A percentile compares a stretch with the other conserved stretches of the same genome.
Conservation (phyloP, 306 rosid species). For the Prunus padus region DNA sequence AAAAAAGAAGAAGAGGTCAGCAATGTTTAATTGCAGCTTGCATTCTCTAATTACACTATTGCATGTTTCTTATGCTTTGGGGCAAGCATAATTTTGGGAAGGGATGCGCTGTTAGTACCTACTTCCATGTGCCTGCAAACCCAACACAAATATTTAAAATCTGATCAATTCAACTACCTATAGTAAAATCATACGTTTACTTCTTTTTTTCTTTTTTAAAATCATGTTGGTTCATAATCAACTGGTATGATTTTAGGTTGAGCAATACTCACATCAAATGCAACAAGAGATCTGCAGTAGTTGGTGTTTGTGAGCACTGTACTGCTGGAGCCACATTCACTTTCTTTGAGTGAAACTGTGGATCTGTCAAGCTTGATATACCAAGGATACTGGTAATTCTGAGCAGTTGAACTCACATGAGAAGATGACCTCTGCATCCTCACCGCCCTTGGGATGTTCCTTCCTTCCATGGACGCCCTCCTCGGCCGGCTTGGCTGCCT, state of each 20-base stretch:
- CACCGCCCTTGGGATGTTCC: slow-evolving; percentile 80
- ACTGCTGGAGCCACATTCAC: slow-evolving; percentile 85
- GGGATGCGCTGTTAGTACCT: slow-evolving; percentile 37
- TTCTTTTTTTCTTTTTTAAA: background rate
- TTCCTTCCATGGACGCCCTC: slow-evolving; percentile 66
- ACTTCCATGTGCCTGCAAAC: slow-evolving; percentile 61
- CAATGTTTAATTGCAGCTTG: background rate
- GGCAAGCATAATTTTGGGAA: background rate
- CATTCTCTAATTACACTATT: background rate
- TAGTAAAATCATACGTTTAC: background rate
- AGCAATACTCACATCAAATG: slow-evolving; percentile 59
- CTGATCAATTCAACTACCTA: background rate
- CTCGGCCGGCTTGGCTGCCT: slow-evolving; percentile 63
- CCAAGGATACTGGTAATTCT: slow-evolving; percentile 70
- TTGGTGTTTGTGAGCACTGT: slow-evolving; percentile 64
- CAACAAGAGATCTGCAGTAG: slow-evolving; percentile 68
- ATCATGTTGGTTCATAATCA: background rate
- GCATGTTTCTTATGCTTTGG: slow-evolving; percentile 6
- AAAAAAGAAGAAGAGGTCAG: background rate
- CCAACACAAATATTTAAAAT: slow-evolving; percentile 9
- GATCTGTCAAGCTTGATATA: slow-evolving; percentile 78
- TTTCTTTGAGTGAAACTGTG: slow-evolving; percentile 66
- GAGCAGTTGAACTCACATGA: slow-evolving; percentile 65
- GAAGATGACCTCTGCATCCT: slow-evolving; percentile 93
- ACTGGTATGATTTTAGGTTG: background rate